phyloP scores from a whole-genome alignment of 2,329 filamentous ascomycete species.

The Xylariales sp. region DNA sequence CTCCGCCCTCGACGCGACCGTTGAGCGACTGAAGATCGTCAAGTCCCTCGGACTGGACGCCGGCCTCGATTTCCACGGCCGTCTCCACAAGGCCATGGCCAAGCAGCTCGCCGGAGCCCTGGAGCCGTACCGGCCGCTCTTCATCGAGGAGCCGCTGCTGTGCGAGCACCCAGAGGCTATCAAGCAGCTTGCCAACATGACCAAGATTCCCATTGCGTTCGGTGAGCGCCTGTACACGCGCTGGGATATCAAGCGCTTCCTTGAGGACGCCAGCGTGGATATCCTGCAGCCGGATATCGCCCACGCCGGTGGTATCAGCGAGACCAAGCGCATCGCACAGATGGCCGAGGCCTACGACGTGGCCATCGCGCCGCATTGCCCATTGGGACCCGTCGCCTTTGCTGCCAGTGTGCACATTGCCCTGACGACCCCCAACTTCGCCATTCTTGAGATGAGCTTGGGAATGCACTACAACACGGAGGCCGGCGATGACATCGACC shows the following conservation, averaged over 20 bases:
- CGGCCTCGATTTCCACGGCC: slow-evolving; percentile 74
- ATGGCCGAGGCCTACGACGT: slow-evolving; percentile 70
- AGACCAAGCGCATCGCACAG: slow-evolving; percentile 59
- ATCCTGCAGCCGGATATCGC: slow-evolving; percentile 67
- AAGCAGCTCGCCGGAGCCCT: slow-evolving; percentile 67
- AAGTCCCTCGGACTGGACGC: slow-evolving; percentile 67
- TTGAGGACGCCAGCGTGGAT: slow-evolving; percentile 62
- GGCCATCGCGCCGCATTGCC: slow-evolving; percentile 65
- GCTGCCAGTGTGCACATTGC: slow-evolving; percentile 65
- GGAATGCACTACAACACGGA: slow-evolving; percentile 72
- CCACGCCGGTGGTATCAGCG: slow-evolving; percentile 65
- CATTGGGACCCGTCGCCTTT: slow-evolving; percentile 64
- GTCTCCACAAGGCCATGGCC: slow-evolving; percentile 76
- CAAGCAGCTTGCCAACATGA: slow-evolving; percentile 50
- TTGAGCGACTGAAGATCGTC: slow-evolving; percentile 65
- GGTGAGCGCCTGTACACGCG: slow-evolving; percentile 65
- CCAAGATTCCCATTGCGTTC: slow-evolving; percentile 60
- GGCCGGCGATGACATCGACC: slow-evolving; percentile 42
- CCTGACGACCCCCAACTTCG: slow-evolving; percentile 54
- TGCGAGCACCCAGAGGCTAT: slow-evolving; percentile 65
- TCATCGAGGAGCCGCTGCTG: slow-evolving; percentile 70
- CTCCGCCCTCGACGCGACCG: slow-evolving; percentile 53
- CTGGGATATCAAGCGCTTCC: slow-evolving; percentile 67
- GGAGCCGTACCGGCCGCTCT: slow-evolving; percentile 66
- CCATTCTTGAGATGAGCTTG: slow-evolving; percentile 70